These are phyloP conservation scores for Euclidium syriacum DNA, from an alignment of 345 rosid genomes.

Conservation along the genomic window DNA sequence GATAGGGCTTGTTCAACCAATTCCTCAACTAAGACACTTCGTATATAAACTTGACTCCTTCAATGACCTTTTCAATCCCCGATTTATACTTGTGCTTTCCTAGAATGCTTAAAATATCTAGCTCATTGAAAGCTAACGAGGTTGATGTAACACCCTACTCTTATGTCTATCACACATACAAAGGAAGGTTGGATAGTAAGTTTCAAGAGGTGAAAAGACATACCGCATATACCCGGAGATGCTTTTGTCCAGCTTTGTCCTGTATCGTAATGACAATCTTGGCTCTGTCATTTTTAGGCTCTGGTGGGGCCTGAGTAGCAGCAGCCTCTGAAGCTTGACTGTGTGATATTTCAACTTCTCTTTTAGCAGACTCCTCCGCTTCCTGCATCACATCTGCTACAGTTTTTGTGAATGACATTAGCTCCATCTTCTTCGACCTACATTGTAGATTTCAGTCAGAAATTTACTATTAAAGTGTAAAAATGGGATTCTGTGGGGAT, in stretches of 20 bases:
- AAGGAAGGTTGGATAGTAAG: neutral
- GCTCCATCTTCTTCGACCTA: slow-evolving; percentile 75
- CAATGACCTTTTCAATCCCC: neutral
- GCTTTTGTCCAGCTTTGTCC: slow-evolving; percentile 60
- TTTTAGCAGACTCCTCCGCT: slow-evolving; percentile 45
- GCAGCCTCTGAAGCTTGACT: slow-evolving; percentile 31
- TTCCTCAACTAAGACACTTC: neutral
- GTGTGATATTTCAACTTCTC: slow-evolving; percentile 29
- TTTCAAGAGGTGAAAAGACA: neutral
- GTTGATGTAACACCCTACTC: neutral
- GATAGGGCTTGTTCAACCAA: neutral
- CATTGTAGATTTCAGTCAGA: neutral
- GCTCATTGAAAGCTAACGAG: neutral
- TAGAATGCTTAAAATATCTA: neutral
- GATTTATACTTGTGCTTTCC: neutral
- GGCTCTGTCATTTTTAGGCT: slow-evolving; percentile 40
- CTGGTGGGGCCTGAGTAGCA: slow-evolving; percentile 29
- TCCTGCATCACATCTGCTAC: slow-evolving; percentile 47
- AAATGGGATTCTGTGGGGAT: neutral
- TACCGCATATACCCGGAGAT: slow-evolving; percentile 67
- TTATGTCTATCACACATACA: neutral
- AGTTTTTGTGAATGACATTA: slow-evolving; percentile 49
- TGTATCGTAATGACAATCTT: slow-evolving; percentile 70
- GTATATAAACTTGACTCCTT: neutral
- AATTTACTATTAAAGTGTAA: neutral